These are phyloP conservation scores for Annulohypoxylon nitens DNA, from an alignment of 495 filamentous ascomycete species.

Conservation along the genomic window DNA sequence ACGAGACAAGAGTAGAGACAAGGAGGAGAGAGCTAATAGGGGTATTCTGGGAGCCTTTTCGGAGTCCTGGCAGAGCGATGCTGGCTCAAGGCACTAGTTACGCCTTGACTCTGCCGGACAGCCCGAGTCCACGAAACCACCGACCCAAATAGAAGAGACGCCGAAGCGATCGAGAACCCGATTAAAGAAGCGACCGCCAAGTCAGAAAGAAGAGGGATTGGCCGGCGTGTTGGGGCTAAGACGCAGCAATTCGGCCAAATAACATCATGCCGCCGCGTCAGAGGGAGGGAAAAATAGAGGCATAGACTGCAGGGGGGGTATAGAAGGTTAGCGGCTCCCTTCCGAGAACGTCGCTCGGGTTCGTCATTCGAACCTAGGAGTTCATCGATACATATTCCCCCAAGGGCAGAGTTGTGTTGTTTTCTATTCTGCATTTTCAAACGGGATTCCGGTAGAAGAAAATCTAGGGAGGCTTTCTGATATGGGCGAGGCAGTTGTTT, in stretches of 20 bases:
- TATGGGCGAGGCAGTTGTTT: background rate
- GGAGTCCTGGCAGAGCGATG: slow-evolving; percentile 50
- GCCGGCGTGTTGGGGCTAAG: slow-evolving; percentile 37
- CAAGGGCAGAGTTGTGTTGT: slow-evolving; percentile 8
- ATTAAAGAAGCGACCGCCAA: slow-evolving; percentile 27
- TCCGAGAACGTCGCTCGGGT: background rate
- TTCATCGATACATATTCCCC: slow-evolving; percentile 5
- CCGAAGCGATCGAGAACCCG: slow-evolving; percentile 16
- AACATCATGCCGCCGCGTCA: slow-evolving; percentile 10
- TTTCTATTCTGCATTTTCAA: slow-evolving; percentile 40
- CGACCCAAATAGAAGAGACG: slow-evolving; percentile 12
- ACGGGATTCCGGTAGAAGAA: slow-evolving; percentile 26
- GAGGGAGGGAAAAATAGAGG: slow-evolving; percentile 12
- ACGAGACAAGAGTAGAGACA: slow-evolving; percentile 50
- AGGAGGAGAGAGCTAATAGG: slow-evolving; percentile 53
- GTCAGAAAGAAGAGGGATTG: slow-evolving; percentile 14
- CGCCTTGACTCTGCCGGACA: slow-evolving; percentile 32
- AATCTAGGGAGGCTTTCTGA: slow-evolving; percentile 28
- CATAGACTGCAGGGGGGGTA: slow-evolving; percentile 20
- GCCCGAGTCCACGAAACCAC: slow-evolving; percentile 18
- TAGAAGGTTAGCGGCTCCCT: slow-evolving; percentile 1
- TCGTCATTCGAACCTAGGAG: background rate
- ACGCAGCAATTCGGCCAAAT: slow-evolving; percentile 22
- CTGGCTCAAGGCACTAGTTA: slow-evolving; percentile 51
- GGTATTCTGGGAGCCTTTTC: slow-evolving; percentile 49